Base-by-base conservation (phyloP, 176 grass and related monocot species). In the Phragmites australis region DNA sequence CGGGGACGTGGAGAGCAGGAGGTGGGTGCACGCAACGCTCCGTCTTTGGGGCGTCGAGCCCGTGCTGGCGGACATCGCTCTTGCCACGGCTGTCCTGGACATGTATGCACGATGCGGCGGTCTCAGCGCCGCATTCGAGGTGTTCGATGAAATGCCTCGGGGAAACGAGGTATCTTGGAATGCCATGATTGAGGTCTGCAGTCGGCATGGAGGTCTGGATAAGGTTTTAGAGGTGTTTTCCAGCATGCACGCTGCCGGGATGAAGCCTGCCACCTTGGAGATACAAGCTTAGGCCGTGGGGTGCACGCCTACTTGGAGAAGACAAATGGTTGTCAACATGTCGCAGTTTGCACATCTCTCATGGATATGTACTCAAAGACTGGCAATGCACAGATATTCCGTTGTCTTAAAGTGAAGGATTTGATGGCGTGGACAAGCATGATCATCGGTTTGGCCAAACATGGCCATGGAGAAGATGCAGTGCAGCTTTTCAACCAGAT, bases 101-200 rank as follows among this genome's bases (percentile, higher is more conserved):
- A 81, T 81, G 40, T 59, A 70, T 34, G 78, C 78, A 31, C 27
- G 26, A 0, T 70, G 65, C 43, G 65, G 52, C 23, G 78, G 78
- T 44, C 50, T 58, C 0, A 26, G 47, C 4, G 50, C 26, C 14
- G 65, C 65, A 57, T 15, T 32, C 0, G 6, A 70, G 27, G 18
- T 70, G 78, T 70, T 81, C 52, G 78, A 70, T 31, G 41, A 9
- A 81, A 81, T 81, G 18, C 65, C 65, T 70, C 51, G 2, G 0
- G 32, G 65, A 59, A 81, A 81, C 15, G 52, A 89, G 63, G 19
- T 77, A 31, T 85, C 87, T 15, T 89, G 87, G 82, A 89, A 89
- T 70, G 71, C 87, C 21, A 70, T 89, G 45, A 73, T 81, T 48
- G 69, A 67, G 45, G 76, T 74, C 12, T 89, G 74, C 23, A 85